These are phyloP conservation scores for Tillandsia fasciculata DNA, from an alignment of 176 grass and related monocot species.

Conservation along the genomic window DNA sequence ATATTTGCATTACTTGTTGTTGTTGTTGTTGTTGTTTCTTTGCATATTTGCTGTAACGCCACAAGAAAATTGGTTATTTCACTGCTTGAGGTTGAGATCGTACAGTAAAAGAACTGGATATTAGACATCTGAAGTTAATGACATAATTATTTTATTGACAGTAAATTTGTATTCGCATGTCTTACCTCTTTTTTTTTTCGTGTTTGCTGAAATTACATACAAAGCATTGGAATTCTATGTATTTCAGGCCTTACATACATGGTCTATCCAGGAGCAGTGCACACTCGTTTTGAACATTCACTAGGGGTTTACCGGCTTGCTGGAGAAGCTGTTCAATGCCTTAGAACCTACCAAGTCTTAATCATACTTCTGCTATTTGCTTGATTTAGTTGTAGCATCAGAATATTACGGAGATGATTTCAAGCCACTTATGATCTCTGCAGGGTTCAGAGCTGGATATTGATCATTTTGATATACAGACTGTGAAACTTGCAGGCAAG, in stretches of 20 bases:
- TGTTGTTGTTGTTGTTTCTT: too few relatives aligned
- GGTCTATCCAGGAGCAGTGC: conserved; percentile 83
- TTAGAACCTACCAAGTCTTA: conserved; percentile 59
- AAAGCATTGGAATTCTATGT: background rate
- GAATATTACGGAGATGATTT: conserved; percentile 6
- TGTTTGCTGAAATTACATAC: background rate
- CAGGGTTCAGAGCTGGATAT: conserved; percentile 76
- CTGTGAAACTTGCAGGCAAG: conserved; percentile 82
- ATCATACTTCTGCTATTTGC: conserved; percentile 7
- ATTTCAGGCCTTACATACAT: conserved; percentile 80
- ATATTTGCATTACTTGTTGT: too few relatives aligned
- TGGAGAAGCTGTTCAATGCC: conserved; percentile 44
- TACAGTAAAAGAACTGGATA: too few relatives aligned
- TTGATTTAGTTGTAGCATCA: conserved; percentile 6
- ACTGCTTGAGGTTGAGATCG: too few relatives aligned
- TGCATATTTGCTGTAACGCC: too few relatives aligned
- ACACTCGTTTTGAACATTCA: conserved; percentile 89
- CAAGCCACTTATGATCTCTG: conserved; percentile 6
- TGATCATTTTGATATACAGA: conserved; percentile 60
- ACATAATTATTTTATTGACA: too few relatives aligned
- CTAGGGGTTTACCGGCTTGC: conserved; percentile 77
- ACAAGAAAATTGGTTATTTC: too few relatives aligned
- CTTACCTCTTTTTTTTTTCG: background rate
- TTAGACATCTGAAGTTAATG: too few relatives aligned
- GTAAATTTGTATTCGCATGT: background rate